Conservation (phyloP, 2,329 filamentous ascomycete species). For the Colletotrichum karsti region DNA sequence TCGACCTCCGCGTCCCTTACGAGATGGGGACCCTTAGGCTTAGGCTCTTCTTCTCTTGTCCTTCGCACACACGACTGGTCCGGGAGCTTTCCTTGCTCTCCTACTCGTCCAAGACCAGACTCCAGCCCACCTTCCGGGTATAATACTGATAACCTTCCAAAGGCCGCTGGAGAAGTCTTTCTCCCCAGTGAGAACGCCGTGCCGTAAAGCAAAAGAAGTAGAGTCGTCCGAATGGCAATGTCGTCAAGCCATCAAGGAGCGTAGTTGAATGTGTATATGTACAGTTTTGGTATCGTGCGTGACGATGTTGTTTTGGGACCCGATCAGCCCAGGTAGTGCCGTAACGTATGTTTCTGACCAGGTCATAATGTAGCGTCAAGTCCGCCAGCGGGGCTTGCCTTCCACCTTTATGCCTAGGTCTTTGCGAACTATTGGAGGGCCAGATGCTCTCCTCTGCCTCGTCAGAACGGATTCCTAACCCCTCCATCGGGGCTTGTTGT, state of each 20-base stretch:
- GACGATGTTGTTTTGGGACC: not conserved
- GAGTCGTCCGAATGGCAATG: constrained; percentile 14
- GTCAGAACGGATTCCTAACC: constrained; percentile 35
- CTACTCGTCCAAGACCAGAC: constrained; percentile 14
- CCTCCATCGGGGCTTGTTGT: constrained; percentile 60
- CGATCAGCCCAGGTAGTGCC: not conserved
- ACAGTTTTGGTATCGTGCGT: not conserved
- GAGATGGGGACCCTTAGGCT: not conserved
- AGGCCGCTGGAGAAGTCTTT: constrained; percentile 12
- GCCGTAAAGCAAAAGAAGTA: constrained; percentile 20
- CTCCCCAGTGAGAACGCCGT: constrained; percentile 10
- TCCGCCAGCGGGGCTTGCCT: constrained; percentile 27
- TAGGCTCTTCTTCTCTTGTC: not conserved
- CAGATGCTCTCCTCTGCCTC: not conserved
- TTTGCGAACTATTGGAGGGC: not conserved
- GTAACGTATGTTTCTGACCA: not conserved
- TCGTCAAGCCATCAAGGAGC: constrained; percentile 14
- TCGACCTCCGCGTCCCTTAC: not conserved
- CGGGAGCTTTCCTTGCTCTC: not conserved
- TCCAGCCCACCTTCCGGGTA: constrained; percentile 19
- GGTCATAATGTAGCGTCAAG: not conserved
- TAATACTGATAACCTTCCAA: constrained; percentile 20
- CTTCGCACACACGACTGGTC: not conserved
- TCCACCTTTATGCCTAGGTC: not conserved
- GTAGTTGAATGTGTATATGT: constrained; percentile 26